These are phyloP conservation scores for Candida dubliniensis DNA, from an alignment of 1,139 yeast species.

Conservation along the genomic window DNA sequence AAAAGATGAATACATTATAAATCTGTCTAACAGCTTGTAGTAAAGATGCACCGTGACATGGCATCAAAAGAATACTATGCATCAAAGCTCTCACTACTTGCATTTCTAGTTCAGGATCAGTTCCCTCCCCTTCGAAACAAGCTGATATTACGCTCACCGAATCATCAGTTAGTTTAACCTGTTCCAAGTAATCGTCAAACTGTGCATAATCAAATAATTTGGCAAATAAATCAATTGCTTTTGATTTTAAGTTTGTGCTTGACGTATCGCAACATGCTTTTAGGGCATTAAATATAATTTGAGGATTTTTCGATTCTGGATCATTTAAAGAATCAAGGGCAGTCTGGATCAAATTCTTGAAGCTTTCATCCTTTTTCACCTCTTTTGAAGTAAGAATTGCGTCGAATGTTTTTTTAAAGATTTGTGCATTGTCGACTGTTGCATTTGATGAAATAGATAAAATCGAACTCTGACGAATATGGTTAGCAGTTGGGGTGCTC, in stretches of 20 bases:
- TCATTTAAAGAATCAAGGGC: conserved; percentile 39
- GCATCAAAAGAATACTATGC: conserved; percentile 78
- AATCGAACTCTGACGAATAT: conserved; percentile 22
- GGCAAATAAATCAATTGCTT: conserved; percentile 47
- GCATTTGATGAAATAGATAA: conserved; percentile 26
- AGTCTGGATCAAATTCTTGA: conserved; percentile 32
- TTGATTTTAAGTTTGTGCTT: conserved; percentile 32
- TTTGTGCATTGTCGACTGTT: conserved; percentile 36
- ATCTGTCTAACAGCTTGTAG: conserved; percentile 90
- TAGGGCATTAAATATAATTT: conserved; percentile 40
- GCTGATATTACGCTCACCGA: conserved; percentile 84
- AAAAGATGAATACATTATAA: conserved; percentile 85
- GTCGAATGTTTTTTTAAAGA: conserved; percentile 44
- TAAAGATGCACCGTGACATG: conserved; percentile 88
- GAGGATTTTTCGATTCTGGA: conserved; percentile 32
- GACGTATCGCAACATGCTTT: conserved; percentile 37
- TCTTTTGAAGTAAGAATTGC: conserved; percentile 37
- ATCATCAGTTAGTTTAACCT: conserved; percentile 69
- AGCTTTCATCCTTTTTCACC: conserved; percentile 39
- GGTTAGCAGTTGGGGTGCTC: conserved; percentile 1
- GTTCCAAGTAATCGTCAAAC: conserved; percentile 39
- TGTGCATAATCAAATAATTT: conserved; percentile 46
- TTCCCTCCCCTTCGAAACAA: conserved; percentile 88
- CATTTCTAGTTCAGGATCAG: conserved; percentile 83
- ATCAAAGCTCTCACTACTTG: conserved; percentile 91